Base-by-base conservation (phyloP, 148 eudicot genomes). In the Rhododendron ferrugineum region DNA sequence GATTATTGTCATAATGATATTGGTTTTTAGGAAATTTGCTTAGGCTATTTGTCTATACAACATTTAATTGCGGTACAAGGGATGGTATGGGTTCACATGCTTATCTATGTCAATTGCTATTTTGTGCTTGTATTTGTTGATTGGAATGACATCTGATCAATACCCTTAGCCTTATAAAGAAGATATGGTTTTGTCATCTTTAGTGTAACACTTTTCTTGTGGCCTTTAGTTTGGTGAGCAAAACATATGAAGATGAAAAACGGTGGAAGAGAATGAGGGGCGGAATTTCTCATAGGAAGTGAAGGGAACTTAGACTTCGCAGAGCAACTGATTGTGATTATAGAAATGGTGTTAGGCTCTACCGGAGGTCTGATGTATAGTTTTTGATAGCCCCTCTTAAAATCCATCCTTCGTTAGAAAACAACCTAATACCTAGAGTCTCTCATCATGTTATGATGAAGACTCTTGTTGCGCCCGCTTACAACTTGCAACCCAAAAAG, bases 51-150 rank as follows among this genome's bases (percentile, higher is more conserved):
- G 84, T 82, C 46, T 34, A 34, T 36, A 34, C 16, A 13, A 37
- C 32, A 44, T 82, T 15, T 54, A 54, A 16, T 1, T 64, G 36
- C 3, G 8, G 22, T 37, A 7, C 16, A 16, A n/a, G 40, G 20
- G 40, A 22, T 62, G 34, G 5, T 40, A 58, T 23, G 34, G 46
- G 23, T 34, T 23, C 14, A 28, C 36, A 18, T 56, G 62, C 6
- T 5, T 56, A 56, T 30, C 60, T 80, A 26, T 83, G 77, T 80
- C 26, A 4, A 40, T 42, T 11, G 66, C 79, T 50, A 22, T 73
- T 50, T 68, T 73, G 36, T 83, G 79, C 46, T 73, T 72, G 32
- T 83, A 32, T 49, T 47, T 83, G 46, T 32, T 50, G 79, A 50
- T 37, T 83, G 54, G 84, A 60, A 11, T n/a, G 6, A 23, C 52